Evolutionary conservation across 495 filamentous ascomycete genomes (phyloP).

Genomic region (Podospora appendiculata): DNA sequence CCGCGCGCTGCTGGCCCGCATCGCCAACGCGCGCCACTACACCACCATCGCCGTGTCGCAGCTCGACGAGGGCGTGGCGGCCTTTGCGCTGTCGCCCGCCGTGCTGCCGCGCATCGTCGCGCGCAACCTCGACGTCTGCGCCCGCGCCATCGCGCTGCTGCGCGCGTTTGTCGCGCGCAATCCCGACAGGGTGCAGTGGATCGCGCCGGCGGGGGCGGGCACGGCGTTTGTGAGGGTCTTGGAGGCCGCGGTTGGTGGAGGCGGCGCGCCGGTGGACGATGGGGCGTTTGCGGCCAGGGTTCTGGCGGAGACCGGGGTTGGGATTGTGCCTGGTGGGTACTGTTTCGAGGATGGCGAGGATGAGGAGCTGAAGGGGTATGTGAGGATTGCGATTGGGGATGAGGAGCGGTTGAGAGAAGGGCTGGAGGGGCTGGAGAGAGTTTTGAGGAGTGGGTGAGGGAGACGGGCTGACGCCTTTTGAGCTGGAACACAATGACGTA

Average conservation of each 20-base stretch:
- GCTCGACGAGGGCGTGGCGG: constrained; percentile 66
- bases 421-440: constrained; percentile 2
- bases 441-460: background rate
- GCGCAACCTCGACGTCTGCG: constrained; percentile 62
- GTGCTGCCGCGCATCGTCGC: constrained; percentile 57
- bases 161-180: constrained; percentile 59
- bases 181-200: constrained; percentile 53
- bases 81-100: constrained; percentile 52
- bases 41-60: constrained; percentile 73
- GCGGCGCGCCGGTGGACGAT: constrained; percentile 47
- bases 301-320: constrained; percentile 60
- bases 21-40: constrained; percentile 60
- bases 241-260: constrained; percentile 25
- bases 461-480: background rate
- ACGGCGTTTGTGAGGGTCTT: constrained; percentile 66
- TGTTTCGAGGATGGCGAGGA: constrained; percentile 51
- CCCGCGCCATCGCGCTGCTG: constrained; percentile 56
- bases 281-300: constrained; percentile 60
- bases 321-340: constrained; percentile 60
- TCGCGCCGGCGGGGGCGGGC: constrained; percentile 66
- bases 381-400: constrained; percentile 44
- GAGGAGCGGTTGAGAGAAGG: constrained; percentile 1
- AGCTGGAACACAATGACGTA: too few relatives aligned
- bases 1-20: constrained; percentile 49
- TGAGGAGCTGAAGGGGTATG: constrained; percentile 55